phyloP scores from a whole-genome alignment of 208 protist genomes.

The Trypanosoma boissoni region DNA sequence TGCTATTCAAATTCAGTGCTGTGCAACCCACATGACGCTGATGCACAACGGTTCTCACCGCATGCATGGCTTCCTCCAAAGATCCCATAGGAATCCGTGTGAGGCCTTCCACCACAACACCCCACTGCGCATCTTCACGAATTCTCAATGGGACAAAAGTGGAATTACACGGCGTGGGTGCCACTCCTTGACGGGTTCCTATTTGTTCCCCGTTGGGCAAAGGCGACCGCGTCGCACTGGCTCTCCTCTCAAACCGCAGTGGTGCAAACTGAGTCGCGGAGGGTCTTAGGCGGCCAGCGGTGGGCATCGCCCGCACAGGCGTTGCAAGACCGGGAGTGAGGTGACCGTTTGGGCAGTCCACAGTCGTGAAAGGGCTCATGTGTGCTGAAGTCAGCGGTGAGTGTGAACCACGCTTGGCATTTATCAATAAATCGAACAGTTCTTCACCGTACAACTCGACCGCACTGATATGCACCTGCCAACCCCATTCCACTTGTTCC shows the following conservation, averaged over 20 bases:
- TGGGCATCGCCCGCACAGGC: too few species aligned
- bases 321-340: too few species aligned
- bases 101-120: conserved; percentile 49
- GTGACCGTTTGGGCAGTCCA: too few species aligned
- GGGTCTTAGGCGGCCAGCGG: too few species aligned
- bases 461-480: conserved; percentile 42
- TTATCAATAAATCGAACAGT: conserved; percentile 55
- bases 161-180: too few species aligned
- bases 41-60: conserved; percentile 29
- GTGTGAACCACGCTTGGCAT: not conserved
- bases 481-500: conserved; percentile 1
- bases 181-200: too few species aligned
- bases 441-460: conserved; percentile 84
- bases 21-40: conserved; percentile 64
- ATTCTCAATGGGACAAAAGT: conserved; percentile 3
- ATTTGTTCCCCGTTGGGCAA: too few species aligned
- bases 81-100: conserved; percentile 31
- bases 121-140: conserved; percentile 10
- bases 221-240: too few species aligned
- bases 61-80: conserved; percentile 38
- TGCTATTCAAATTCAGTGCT: conserved; percentile 81
- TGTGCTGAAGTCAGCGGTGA: not conserved
- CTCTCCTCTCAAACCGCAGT: too few species aligned
- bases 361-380: not conserved
- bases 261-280: too few species aligned